Conservation (phyloP, 208 protist genomes). For the Trypanosoma cruzi region DNA sequence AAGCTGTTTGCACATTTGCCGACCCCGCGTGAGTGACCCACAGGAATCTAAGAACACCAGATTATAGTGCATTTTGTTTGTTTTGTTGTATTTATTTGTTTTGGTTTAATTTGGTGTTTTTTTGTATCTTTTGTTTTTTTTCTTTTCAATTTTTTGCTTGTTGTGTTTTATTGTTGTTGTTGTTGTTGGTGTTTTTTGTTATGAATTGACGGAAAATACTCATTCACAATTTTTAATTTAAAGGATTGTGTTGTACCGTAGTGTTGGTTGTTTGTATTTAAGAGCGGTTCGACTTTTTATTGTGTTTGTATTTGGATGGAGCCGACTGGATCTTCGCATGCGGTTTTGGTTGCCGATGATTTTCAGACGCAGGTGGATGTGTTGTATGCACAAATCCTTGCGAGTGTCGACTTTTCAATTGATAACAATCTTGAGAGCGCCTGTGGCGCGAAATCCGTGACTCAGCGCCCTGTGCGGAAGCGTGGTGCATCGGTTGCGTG, state of each 20-base stretch:
- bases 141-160: no score
- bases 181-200: no score
- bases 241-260: no score
- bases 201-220: no score
- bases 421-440: conserved; percentile 9
- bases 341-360: conserved; percentile 8
- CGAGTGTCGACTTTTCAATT: conserved; percentile 17
- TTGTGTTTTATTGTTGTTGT: no score
- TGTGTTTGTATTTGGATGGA: no score
- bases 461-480: neutral
- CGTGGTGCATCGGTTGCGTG: neutral
- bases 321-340: neutral
- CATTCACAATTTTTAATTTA: no score
- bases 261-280: no score
- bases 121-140: neutral
- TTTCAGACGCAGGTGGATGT: conserved; percentile 27
- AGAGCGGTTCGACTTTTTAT: no score
- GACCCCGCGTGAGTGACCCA: neutral
- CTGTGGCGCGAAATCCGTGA: neutral
- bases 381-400: conserved; percentile 27
- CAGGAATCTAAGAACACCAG: neutral
- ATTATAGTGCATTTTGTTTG: conserved; percentile 5
- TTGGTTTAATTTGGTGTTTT: conserved; percentile 9
- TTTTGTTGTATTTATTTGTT: neutral
- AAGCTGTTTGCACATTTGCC: conserved; percentile 5